Evolutionary conservation across 768 basidiomycete species (phyloP), one percentile per base, ranked within the genome.

Genomic region (Pleurotus pulmonarius): DNA sequence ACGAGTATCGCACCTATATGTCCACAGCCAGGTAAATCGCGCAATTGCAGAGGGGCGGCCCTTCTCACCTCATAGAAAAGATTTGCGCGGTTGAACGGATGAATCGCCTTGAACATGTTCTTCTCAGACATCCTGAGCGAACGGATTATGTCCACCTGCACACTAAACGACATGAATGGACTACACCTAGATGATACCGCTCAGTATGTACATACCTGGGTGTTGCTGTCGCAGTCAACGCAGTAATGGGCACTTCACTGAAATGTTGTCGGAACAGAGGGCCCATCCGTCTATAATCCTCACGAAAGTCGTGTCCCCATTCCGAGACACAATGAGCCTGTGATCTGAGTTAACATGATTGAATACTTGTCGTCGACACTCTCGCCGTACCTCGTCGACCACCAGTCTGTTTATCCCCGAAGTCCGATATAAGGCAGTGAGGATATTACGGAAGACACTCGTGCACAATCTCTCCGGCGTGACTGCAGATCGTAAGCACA

Each of bases 321-420:
- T 92, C 90, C 87, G 90, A 91, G 60, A 92, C 90, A 61, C 91
- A 91, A 67, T 92, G 90, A 1, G 90, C 91, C 88, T 89, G 26
- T 45, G 24, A 16, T 38, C 15, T 5, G 5, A 11, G 16, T 7
- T 41, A 11, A 34, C 11, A 34, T 34, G 3, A 34, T 34, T 3
- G 11, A 8, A 34, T 34, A 34, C 29, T 1, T 34, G 29, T 3
- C 7, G 1, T 11, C 11, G 4, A 34, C 29, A 8, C 29, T 11
- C 11, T 34, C 29, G 11, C 63, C 68, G 47, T 57, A 87, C 89
- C 79, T 94, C 92, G 56, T 94, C 92, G 2, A 94, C 79, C 11
- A 94, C 88, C 4, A 94, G 73, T 5, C 91, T 76, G 58, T 86
- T 88, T 3, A 94, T 71, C 54, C 82, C 77, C 6, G 76, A 73